Evolutionary conservation across 495 filamentous ascomycete genomes (phyloP).

Genomic region (Pseudevernia furfuracea): DNA sequence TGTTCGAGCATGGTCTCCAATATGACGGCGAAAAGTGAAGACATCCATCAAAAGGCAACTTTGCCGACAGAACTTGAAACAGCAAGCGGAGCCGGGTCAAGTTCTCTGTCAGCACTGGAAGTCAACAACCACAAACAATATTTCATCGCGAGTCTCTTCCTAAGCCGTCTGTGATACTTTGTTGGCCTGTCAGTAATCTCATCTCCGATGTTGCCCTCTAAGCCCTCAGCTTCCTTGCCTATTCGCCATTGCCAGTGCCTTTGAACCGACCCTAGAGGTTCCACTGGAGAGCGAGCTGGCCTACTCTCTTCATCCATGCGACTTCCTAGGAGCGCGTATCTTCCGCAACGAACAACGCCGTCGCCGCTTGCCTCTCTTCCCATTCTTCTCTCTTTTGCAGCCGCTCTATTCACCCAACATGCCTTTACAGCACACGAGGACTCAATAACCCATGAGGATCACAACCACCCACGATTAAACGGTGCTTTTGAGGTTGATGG

Average conservation of each 20-base stretch:
- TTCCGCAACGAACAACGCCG: conserved; percentile 64
- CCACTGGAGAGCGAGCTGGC: conserved; percentile 14
- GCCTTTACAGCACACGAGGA: conserved; percentile 52
- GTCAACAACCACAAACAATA: neutral
- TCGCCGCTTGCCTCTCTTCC: conserved; percentile 50
- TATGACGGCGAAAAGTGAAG: neutral
- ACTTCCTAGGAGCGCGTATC: conserved; percentile 48
- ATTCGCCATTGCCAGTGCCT: neutral
- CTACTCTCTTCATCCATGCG: conserved; percentile 41
- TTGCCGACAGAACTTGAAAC: neutral
- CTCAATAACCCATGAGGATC: conserved; percentile 35
- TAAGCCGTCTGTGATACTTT: neutral
- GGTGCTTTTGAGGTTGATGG: conserved; percentile 23
- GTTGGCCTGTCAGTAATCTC: neutral
- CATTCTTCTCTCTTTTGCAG: conserved; percentile 48
- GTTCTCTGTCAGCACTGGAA: neutral
- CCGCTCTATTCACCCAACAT: conserved; percentile 44
- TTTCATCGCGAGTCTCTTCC: neutral
- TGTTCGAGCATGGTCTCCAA: neutral
- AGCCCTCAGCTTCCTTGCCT: neutral
- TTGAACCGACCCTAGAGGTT: neutral
- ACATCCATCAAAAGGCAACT: neutral
- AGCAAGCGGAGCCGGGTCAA: neutral
- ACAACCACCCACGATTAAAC: conserved; percentile 41
- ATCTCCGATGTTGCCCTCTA: neutral